Conservation (phyloP, 1,284 basidiomycete genomes). For the Thelephora terrestris region DNA sequence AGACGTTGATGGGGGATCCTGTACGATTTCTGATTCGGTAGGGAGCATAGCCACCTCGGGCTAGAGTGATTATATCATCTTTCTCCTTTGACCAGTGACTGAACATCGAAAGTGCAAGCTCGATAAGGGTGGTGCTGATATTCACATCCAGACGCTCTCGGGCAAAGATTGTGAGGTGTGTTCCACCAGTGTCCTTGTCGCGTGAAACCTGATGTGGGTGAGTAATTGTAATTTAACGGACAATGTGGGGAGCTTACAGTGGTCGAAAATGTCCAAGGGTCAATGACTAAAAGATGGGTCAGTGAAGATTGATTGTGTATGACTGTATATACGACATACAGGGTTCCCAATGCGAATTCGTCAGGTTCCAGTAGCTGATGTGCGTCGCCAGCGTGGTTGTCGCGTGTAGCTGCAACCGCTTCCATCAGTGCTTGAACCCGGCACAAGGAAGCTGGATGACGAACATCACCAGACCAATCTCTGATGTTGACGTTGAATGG, state of each 20-base stretch:
- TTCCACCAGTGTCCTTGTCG: conserved; percentile 42
- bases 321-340: conserved; percentile 30
- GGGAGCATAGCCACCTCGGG: conserved; percentile 83
- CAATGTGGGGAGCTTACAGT: conserved; percentile 35
- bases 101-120: conserved; percentile 70
- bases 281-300: conserved; percentile 54
- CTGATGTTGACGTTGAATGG: conserved; percentile 78
- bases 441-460: conserved; percentile 4
- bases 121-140: conserved; percentile 85
- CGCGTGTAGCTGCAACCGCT: conserved; percentile 56
- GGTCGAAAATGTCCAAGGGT: conserved; percentile 90
- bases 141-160: conserved; percentile 88
- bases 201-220: conserved; percentile 35
- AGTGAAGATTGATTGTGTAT: neutral
- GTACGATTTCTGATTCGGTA: conserved; percentile 91
- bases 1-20: conserved; percentile 73
- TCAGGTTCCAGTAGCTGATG: conserved; percentile 95
- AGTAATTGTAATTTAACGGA: neutral
- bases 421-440: conserved; percentile 5
- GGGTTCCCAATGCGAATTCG: conserved; percentile 99
- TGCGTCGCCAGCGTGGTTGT: conserved; percentile 72
- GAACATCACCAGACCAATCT: conserved; percentile 92
- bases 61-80: conserved; percentile 61
- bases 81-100: conserved; percentile 69
- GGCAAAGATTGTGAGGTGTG: conserved; percentile 62